Evolutionary conservation across 768 basidiomycete genomes (phyloP).

Genomic region (Vararia minispora): DNA sequence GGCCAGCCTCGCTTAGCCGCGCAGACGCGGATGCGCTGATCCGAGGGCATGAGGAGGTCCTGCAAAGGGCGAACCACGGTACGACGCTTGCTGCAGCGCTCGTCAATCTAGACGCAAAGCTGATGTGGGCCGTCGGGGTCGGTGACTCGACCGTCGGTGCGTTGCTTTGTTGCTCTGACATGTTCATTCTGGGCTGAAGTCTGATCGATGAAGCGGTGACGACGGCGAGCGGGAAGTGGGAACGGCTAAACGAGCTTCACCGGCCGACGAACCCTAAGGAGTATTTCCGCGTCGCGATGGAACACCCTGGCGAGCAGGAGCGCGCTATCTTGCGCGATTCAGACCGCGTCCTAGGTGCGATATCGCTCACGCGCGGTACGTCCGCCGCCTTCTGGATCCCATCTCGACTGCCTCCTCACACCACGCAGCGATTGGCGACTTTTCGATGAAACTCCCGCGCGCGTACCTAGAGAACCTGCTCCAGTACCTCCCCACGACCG

Average conservation of each 20-base stretch:
- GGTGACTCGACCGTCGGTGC: constrained; percentile 5
- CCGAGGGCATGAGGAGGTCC: neutral
- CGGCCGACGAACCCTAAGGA: neutral
- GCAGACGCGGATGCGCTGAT: neutral
- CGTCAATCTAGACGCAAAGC: neutral
- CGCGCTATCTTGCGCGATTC: constrained; percentile 1
- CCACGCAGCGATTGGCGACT: constrained; percentile 5
- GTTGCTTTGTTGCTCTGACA: neutral
- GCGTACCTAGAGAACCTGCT: constrained; percentile 3
- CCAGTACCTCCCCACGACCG: neutral
- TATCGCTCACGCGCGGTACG: constrained; percentile 2
- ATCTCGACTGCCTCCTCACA: neutral
- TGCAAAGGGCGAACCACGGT: neutral
- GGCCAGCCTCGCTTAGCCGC: neutral
- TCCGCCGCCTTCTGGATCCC: too few species aligned
- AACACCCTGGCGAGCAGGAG: neutral
- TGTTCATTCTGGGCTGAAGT: neutral
- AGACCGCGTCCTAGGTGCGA: constrained; percentile 1
- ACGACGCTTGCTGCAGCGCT: neutral
- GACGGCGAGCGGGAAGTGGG: neutral
- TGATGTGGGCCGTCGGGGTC: constrained; percentile 4
- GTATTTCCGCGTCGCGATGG: neutral
- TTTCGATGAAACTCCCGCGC: neutral
- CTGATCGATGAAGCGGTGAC: neutral
- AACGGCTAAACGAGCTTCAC: neutral